Evolutionary conservation across 768 basidiomycete species (phyloP).

Genomic region (Pholiota microspora): DNA sequence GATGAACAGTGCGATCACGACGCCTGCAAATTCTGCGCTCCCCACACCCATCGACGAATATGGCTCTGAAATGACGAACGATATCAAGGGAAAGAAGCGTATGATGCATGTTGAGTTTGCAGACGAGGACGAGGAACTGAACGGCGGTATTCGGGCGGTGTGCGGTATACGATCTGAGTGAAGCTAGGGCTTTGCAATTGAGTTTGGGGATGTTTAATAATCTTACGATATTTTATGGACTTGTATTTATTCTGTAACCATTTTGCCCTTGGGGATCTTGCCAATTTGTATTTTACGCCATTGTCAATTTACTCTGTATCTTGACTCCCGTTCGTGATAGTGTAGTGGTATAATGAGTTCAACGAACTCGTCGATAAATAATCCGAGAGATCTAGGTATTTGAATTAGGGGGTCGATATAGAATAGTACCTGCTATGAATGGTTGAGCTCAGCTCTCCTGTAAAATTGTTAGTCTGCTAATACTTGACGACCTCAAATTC

Average conservation of each 20-base stretch:
- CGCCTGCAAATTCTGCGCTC: slow-evolving; percentile 26
- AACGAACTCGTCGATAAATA: no score
- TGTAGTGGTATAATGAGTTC: no score
- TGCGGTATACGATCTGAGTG: slow-evolving; percentile 4
- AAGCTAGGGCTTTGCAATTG: background rate
- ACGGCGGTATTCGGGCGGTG: slow-evolving; percentile 11
- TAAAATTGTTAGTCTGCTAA: background rate
- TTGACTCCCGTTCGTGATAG: no score
- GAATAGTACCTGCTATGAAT: background rate
- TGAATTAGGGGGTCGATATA: no score
- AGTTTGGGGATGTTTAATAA: background rate
- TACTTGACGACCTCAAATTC: background rate
- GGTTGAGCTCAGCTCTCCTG: slow-evolving; percentile 16
- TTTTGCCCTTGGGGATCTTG: background rate
- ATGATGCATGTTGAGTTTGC: background rate
- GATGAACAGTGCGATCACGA: slow-evolving; percentile 19
- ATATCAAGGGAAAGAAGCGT: slow-evolving; percentile 9
- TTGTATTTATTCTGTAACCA: background rate
- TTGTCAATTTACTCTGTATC: no score
- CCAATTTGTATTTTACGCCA: background rate
- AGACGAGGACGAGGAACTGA: slow-evolving; percentile 5
- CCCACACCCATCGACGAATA: slow-evolving; percentile 30
- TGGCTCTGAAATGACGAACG: background rate
- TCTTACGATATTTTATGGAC: background rate
- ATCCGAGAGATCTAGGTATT: no score